Evolutionary conservation across 2,329 filamentous ascomycete genomes (phyloP), one percentile per base, ranked within the genome.

Genomic region (Cladobotryum mycophilum): DNA sequence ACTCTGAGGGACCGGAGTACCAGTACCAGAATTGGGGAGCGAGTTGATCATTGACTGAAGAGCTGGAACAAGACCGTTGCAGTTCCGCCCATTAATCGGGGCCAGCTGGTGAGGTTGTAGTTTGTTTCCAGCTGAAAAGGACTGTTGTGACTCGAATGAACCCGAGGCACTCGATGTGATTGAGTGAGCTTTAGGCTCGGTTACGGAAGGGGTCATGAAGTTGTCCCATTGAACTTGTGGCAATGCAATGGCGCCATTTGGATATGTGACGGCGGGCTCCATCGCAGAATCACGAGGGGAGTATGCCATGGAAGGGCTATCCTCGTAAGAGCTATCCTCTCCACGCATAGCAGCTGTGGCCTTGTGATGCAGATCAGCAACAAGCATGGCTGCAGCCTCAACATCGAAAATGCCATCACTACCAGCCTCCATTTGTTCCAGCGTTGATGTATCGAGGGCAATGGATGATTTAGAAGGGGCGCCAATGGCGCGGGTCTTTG

Each of bases 361-460:
- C 76, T 96, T 96, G 76, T 96, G 90, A 73, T 96, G 92, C 67
- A 97, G 86, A 73, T 97, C 91, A 67, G 92, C 93, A 76, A 99
- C 95, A 69, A 99, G 82, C 89, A 97, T 96, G 60, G 93, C 93
- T 60, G 93, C 93, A 62, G 92, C 90, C 78, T 99, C 92, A 64
- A 96, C 87, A 68, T 96, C 93, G 65, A 96, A 91, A 72, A 92
- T 86, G 67, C 85, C 86, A 69, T 96, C 92, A 68, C 85, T 88
- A 72, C 85, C 88, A 63, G 86, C 88, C 71, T 96, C 90, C 64
- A 97, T 90, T 70, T 96, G 90, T 72, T 96, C 91, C 61, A 96
- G 75, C 50, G 89, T 86, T 43, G 89, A 84, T 45, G 89, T 84
- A 66, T 97, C 93, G 60, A 96, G 82, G 56, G 85, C 61, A 65